phyloP scores from a whole-genome alignment of 306 rosid genomes.

The Erythrophleum fordii region DNA sequence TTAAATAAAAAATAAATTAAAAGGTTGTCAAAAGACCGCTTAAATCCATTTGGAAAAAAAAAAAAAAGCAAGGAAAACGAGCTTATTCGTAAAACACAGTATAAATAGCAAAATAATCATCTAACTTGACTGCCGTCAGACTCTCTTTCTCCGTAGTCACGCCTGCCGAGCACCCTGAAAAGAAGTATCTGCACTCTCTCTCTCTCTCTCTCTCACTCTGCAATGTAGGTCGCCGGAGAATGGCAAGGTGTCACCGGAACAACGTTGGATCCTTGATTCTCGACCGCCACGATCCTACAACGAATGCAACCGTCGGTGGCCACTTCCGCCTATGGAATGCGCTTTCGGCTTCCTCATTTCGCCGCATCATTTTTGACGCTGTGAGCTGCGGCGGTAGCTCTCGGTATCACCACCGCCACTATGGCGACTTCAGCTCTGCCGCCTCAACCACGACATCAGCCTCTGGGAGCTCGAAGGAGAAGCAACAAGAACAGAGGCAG shows the following conservation, averaged over 20 bases:
- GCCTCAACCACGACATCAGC: constrained; percentile 40
- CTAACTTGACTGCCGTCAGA: neutral
- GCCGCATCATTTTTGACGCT: constrained; percentile 72
- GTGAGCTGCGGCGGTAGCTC: constrained; percentile 87
- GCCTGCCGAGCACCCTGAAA: neutral
- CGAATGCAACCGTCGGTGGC: constrained; percentile 28
- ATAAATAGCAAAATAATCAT: neutral
- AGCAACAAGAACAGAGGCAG: neutral
- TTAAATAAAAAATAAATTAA: too few relatives aligned
- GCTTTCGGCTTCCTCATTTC: constrained; percentile 71
- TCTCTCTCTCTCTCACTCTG: constrained; percentile 26
- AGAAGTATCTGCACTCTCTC: neutral
- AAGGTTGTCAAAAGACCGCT: neutral
- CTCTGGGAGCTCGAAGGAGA: constrained; percentile 29
- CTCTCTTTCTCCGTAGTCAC: neutral
- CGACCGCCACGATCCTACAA: constrained; percentile 44
- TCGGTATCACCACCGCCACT: constrained; percentile 47
- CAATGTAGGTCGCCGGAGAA: constrained; percentile 55
- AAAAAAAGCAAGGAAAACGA: neutral
- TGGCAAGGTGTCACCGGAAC: constrained; percentile 76
- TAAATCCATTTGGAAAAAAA: neutral
- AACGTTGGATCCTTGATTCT: constrained; percentile 70
- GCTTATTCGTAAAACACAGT: neutral
- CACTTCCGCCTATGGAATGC: constrained; percentile 65
- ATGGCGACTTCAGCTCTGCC: constrained; percentile 16